phyloP scores from a whole-genome alignment of 257 asterid species.

The Fraxinus anomala region DNA sequence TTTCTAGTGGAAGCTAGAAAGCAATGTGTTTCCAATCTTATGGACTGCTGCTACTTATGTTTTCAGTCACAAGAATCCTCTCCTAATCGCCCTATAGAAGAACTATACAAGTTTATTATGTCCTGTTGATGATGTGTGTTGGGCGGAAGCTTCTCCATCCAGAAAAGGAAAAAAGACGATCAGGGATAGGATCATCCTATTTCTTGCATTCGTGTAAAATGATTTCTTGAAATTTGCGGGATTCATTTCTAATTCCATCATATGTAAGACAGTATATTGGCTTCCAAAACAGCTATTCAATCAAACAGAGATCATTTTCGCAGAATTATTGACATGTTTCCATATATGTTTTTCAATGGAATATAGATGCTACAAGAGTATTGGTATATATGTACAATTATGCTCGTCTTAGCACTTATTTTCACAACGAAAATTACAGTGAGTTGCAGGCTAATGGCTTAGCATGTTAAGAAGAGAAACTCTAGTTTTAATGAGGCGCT shows the following conservation, averaged over 20 bases:
- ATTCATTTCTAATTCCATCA: too few species aligned
- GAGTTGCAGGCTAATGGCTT: slow-evolving; percentile 25
- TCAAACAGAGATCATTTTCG: background rate
- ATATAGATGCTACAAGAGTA: background rate
- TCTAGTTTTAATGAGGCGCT: slow-evolving; percentile 40
- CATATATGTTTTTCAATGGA: background rate
- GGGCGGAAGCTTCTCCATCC: too few species aligned
- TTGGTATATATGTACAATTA: background rate
- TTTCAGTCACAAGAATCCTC: background rate
- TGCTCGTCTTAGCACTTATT: background rate
- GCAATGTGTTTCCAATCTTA: background rate
- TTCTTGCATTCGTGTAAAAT: slow-evolving; percentile 2
- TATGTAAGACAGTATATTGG: too few species aligned
- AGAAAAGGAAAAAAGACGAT: background rate
- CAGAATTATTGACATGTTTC: background rate
- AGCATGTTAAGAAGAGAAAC: slow-evolving; percentile 46
- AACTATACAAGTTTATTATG: background rate
- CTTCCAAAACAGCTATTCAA: background rate
- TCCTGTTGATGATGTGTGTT: background rate
- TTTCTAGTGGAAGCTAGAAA: background rate
- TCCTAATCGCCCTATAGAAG: background rate
- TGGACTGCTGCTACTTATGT: background rate
- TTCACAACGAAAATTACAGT: slow-evolving; percentile 34
- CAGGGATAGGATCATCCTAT: background rate
- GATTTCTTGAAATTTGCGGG: background rate